Evolutionary conservation across 208 protist species (phyloP), one percentile per base, ranked within the genome.

Genomic region (Lotmaria passim): DNA sequence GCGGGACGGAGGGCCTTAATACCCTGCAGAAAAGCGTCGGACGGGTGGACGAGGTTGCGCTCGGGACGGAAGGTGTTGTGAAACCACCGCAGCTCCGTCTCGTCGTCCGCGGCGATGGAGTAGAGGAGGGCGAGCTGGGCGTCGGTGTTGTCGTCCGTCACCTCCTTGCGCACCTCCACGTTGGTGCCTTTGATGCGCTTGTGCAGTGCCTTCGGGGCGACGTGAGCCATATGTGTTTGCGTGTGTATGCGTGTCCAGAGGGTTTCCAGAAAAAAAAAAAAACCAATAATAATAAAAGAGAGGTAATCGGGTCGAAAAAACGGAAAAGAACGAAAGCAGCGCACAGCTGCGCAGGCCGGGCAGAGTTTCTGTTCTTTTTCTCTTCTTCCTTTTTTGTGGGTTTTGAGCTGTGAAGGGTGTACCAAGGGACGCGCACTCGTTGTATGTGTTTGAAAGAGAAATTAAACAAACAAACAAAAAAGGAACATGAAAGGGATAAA

Each of bases 101-200:
- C 36, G 43, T 95, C 90, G 65, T 95, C 90, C 3, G 75, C 46
- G 28, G 47, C 50, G 57, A 95, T 95, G 48, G 76, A 61, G 77
- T 91, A 70, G 21, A 95, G 66, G 21, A 90, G 68, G 8, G 75
- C 70, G 23, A 79, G 69, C 28, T 47, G 48, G 19, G 65, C 47
- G 57, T 94, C 79, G 41, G 75, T 53, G 30, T 81, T 50, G 30
- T 77, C 86, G 60, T 87, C 79, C 15, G 58, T 51, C 46, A 67
- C 60, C 51, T 61, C 73, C 50, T 91, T 92, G 48, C 82, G 72
- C 23, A 92, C 80, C 39, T 86, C 68, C 30, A 94, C 87, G 73
- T 94, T 94, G 30, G 85, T 94, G 48, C 83, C 86, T 57, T 86
- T 92, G 21, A 94, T 71, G 56, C 61, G 55, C 68, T 93, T 93